These are phyloP conservation scores for Balakata baccata DNA, from an alignment of 345 rosid genomes.

Conservation along the genomic window DNA sequence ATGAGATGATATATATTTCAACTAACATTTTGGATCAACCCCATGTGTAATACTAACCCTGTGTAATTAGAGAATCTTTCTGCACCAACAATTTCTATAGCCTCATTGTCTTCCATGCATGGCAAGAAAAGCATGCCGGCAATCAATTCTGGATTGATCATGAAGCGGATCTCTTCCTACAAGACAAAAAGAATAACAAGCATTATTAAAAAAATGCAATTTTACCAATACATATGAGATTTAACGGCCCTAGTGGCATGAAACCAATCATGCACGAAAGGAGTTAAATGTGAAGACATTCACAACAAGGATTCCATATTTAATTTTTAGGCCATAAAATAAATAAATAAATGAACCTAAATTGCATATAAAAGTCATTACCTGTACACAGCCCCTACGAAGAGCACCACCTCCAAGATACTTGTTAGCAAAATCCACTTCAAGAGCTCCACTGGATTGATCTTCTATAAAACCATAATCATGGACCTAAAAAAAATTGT, in stretches of 20 bases:
- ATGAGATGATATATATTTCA: not conserved
- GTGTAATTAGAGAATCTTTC: constrained; percentile 80
- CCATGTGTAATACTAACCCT: constrained; percentile 53
- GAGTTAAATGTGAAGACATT: not conserved
- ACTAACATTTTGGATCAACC: not conserved
- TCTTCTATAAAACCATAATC: constrained; percentile 73
- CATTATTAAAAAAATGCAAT: not conserved
- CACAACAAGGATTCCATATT: not conserved
- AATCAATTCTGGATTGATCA: constrained; percentile 90
- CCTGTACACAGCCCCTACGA: constrained; percentile 86
- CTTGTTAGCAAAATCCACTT: constrained; percentile 89
- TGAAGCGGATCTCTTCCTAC: constrained; percentile 96
- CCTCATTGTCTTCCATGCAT: constrained; percentile 81
- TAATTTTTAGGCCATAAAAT: not conserved
- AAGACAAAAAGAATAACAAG: constrained; percentile 4
- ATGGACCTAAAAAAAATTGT: constrained; percentile 42
- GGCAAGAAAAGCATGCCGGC: constrained; percentile 94
- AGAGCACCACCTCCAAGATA: constrained; percentile 93
- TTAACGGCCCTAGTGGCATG: not conserved
- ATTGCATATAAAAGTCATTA: constrained; percentile 10
- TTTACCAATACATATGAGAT: not conserved
- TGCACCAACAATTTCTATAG: constrained; percentile 79
- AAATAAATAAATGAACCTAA: not conserved
- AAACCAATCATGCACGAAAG: constrained; percentile 5
- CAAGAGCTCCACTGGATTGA: constrained; percentile 54